phyloP scores from a whole-genome alignment of 768 basidiomycete genomes.

The Trametes elegans region DNA sequence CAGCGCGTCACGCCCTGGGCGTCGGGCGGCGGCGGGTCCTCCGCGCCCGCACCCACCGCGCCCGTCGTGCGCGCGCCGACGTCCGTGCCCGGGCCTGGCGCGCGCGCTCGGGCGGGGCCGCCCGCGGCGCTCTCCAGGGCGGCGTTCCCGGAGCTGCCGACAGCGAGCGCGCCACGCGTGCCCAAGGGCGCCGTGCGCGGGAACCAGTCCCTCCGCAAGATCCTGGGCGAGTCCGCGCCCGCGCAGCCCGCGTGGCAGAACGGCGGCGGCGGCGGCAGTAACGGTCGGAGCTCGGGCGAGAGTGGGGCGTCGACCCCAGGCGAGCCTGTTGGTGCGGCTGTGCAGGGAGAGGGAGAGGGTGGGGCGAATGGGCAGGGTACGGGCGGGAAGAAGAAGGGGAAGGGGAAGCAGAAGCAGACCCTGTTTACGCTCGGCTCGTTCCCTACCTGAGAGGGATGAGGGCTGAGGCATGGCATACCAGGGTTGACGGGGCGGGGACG shows the following conservation, averaged over 20 bases:
- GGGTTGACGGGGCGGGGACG: neutral
- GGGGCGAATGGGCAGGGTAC: conserved; percentile 12
- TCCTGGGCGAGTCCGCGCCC: conserved; percentile 50
- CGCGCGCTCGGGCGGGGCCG: conserved; percentile 28
- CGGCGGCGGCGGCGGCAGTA: neutral
- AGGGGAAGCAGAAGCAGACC: conserved; percentile 83
- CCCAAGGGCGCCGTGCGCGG: conserved; percentile 52
- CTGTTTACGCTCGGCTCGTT: conserved; percentile 65
- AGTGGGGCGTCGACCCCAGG: conserved; percentile 13
- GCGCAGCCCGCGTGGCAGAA: conserved; percentile 32
- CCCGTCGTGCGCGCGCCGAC: conserved; percentile 28
- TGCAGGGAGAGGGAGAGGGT: conserved; percentile 8
- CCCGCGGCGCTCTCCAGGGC: conserved; percentile 48
- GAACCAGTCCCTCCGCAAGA: conserved; percentile 65
- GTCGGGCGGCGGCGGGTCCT: conserved; percentile 10
- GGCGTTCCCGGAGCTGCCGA: conserved; percentile 72
- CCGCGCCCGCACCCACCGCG: conserved; percentile 28
- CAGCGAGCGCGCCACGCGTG: conserved; percentile 35
- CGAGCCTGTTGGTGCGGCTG: conserved; percentile 8
- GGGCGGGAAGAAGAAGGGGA: conserved; percentile 68
- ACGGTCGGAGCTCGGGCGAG: neutral
- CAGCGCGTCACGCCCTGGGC: conserved; percentile 66
- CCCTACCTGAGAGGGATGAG: conserved; percentile 38
- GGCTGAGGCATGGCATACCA: neutral
- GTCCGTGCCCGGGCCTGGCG: conserved; percentile 28